These are phyloP conservation scores for Candida sanyaensis DNA, from an alignment of 1,139 yeast species.

Conservation along the genomic window DNA sequence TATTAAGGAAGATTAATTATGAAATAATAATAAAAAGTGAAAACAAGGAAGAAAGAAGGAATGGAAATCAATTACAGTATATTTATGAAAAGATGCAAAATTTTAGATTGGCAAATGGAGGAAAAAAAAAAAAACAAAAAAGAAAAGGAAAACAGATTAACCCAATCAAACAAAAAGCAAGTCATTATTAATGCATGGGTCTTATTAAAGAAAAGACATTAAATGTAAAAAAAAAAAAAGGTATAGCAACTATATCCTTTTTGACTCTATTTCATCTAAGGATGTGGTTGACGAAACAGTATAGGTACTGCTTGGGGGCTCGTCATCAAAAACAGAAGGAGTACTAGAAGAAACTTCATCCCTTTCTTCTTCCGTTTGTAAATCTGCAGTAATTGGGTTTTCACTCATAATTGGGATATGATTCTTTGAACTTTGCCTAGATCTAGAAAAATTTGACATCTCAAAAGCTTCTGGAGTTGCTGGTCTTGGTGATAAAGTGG, in stretches of 20 bases:
- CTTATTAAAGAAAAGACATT: background rate
- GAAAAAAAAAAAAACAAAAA: too few relatives aligned
- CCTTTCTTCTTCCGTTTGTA: constrained; percentile 23
- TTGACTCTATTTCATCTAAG: constrained; percentile 30
- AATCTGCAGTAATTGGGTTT: constrained; percentile 12
- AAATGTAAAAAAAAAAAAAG: background rate
- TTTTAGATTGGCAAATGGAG: too few relatives aligned
- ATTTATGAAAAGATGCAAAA: background rate
- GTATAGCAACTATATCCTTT: constrained; percentile 1
- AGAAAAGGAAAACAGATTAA: background rate
- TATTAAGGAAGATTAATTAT: constrained; percentile 1
- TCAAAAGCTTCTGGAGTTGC: constrained; percentile 23
- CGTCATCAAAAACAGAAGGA: constrained; percentile 43
- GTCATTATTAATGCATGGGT: background rate
- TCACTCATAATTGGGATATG: constrained; percentile 16
- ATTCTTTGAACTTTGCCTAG: constrained; percentile 35
- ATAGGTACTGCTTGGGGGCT: constrained; percentile 21
- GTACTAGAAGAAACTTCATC: constrained; percentile 35
- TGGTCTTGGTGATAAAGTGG: constrained; percentile 2
- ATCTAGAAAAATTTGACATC: constrained; percentile 29
- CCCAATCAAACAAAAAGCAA: background rate
- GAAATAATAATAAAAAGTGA: background rate
- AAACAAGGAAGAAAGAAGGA: background rate
- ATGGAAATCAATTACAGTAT: background rate
- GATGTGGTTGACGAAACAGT: constrained; percentile 33